phyloP scores from a whole-genome alignment of 306 rosid genomes.

The Albizia julibrissin region DNA sequence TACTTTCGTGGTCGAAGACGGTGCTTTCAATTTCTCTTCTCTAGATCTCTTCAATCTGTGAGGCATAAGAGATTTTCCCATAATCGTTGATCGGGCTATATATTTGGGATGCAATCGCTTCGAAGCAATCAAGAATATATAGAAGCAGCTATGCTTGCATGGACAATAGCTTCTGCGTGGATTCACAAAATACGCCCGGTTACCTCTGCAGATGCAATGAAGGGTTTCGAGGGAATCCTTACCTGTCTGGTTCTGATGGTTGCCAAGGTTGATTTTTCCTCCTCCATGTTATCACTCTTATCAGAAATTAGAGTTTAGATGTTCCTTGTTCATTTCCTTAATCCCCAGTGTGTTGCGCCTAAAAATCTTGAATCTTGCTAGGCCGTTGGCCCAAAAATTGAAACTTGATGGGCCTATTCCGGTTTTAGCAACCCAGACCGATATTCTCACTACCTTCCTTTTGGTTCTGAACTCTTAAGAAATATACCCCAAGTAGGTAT shows the following conservation, averaged over 20 bases:
- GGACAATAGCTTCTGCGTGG: background rate
- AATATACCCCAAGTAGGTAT: background rate
- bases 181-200: background rate
- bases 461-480: background rate
- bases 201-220: constrained; percentile 36
- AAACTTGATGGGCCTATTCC: background rate
- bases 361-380: background rate
- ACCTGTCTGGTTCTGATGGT: constrained; percentile 25
- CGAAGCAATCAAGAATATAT: background rate
- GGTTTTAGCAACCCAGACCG: background rate
- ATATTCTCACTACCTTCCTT: background rate
- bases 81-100: background rate
- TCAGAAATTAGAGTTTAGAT: background rate
- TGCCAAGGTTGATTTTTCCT: constrained; percentile 28
- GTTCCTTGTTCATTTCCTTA: background rate
- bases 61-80: background rate
- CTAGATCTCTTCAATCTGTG: background rate
- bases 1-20: constrained; percentile 34
- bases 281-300: background rate
- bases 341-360: background rate
- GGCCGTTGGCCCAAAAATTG: too few relatives aligned
- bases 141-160: background rate
- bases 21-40: constrained; percentile 18
- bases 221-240: constrained; percentile 42
- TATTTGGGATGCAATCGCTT: constrained; percentile 27